These are phyloP conservation scores for Sporothrix luriei DNA, from an alignment of 2,329 filamentous ascomycete species.

Conservation along the genomic window DNA sequence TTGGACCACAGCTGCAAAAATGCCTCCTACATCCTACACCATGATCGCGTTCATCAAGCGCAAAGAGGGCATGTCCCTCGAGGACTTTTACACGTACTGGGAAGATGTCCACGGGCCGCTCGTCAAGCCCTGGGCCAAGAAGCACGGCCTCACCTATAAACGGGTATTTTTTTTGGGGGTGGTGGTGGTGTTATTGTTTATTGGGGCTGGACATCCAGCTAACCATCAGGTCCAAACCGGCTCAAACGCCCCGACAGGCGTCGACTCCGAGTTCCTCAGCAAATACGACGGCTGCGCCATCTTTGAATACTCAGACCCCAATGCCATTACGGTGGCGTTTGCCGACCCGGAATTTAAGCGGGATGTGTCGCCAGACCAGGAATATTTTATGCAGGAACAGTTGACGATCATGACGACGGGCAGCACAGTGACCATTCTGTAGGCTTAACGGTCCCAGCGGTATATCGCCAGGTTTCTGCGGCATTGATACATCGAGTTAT, in stretches of 20 bases:
- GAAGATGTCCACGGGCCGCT: conserved; percentile 42
- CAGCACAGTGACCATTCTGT: conserved; percentile 27
- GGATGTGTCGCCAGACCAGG: conserved; percentile 24
- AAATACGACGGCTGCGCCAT: conserved; percentile 42
- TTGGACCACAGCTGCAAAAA: background rate
- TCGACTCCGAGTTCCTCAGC: conserved; percentile 31
- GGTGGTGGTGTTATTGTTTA: background rate
- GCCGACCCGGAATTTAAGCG: conserved; percentile 40
- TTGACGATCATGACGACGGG: conserved; percentile 25
- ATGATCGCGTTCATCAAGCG: conserved; percentile 33
- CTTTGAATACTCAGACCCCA: conserved; percentile 40
- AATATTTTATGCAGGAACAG: conserved; percentile 27
- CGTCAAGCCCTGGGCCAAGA: conserved; percentile 43
- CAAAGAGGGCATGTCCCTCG: conserved; percentile 39
- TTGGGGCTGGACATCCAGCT: background rate
- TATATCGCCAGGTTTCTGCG: background rate
- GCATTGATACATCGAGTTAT: background rate
- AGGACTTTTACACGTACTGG: conserved; percentile 44
- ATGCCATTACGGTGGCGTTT: conserved; percentile 39
- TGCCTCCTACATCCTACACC: conserved; percentile 7
- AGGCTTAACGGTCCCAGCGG: background rate
- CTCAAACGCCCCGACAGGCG: conserved; percentile 35
- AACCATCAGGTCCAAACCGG: conserved; percentile 37
- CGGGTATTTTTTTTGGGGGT: conserved; percentile 40
- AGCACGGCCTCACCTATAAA: conserved; percentile 43